Base-by-base conservation (phyloP, 257 asterid species). In the Nyctanthes arbortristis region DNA sequence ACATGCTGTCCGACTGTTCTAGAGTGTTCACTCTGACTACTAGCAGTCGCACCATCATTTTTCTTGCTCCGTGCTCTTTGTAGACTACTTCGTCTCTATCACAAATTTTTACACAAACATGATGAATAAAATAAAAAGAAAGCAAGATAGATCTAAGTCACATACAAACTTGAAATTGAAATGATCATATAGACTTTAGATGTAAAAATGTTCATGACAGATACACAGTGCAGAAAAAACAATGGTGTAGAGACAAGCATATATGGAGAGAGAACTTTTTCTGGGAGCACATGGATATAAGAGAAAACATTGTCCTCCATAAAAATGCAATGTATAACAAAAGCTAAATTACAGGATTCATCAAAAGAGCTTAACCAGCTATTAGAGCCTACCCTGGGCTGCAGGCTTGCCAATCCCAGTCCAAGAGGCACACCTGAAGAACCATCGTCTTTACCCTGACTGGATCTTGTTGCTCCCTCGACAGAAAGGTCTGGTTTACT, bases 381-480 rank as follows among this genome's bases (percentile, higher is more conserved):
- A 68, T 52, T 16, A 30, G 9, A n/a, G 55, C 75, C 32, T 73
- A 90, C 98, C 97, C 84, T 90, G 16, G 96, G 89, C 72, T 85
- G 95, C 80, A 92, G 86, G 58, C 87, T 87, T 33, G 92, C 89
- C 13, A 85, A 76, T 67, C 98, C 98, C 81, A 92, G 68, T 36
- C 98, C 98, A 68, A 92, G 80, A 65, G 98, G 98, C 63, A 77
- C 77, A 40, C 81, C 64, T 59, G 88, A 45, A 36, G 92, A 73
- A 71, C 77, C 77, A 66, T 67, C 87, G 77, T 63, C 68, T 47
- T 35, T 62, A 47, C 64, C 84, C 67, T 71, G 83, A 71, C 57
- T 73, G 33, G 85, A 83, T 75, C 78, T 67, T 25, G 84, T 67
- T 60, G 68, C 34, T 52, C 75, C 79, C 73, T 77, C 85, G 18